These are phyloP conservation scores for Talaromyces amestolkiae DNA, from an alignment of 2,329 filamentous ascomycete genomes.

Conservation along the genomic window DNA sequence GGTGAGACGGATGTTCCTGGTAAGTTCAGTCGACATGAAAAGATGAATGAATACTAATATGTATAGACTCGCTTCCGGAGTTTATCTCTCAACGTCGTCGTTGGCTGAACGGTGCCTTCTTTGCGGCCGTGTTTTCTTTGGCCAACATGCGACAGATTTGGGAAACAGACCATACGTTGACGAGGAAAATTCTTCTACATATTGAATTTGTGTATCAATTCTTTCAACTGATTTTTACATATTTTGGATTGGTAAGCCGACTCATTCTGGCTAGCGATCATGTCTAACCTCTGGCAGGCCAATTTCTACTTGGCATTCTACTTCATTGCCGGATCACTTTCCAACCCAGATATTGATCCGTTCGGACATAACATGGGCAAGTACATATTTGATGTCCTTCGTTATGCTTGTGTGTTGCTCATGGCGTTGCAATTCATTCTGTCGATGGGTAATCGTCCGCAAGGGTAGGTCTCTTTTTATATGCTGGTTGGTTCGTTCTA, in stretches of 20 bases:
- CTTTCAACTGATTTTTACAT: conserved; percentile 89
- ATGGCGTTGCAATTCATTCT: conserved; percentile 96
- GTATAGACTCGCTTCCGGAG: conserved; percentile 81
- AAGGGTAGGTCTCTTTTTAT: conserved; percentile 57
- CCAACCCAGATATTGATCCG: conserved; percentile 76
- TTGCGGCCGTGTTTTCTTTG: conserved; percentile 94
- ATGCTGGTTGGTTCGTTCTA: background rate
- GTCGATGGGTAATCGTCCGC: conserved; percentile 91
- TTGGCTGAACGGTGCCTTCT: conserved; percentile 98
- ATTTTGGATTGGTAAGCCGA: conserved; percentile 71
- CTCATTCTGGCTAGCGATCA: background rate
- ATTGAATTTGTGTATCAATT: conserved; percentile 96
- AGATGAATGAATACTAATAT: background rate
- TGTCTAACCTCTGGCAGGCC: conserved; percentile 49
- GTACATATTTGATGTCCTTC: conserved; percentile 80
- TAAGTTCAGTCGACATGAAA: conserved; percentile 48
- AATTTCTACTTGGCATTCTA: conserved; percentile 99
- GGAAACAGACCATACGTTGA: conserved; percentile 84
- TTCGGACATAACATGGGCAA: conserved; percentile 84
- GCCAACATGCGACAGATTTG: conserved; percentile 94
- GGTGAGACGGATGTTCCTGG: conserved; percentile 97
- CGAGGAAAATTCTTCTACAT: conserved; percentile 86
- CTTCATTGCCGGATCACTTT: conserved; percentile 89
- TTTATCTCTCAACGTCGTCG: conserved; percentile 94
- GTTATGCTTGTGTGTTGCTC: conserved; percentile 80